phyloP scores from a whole-genome alignment of 495 filamentous ascomycete species.

The Thozetella sp. region DNA sequence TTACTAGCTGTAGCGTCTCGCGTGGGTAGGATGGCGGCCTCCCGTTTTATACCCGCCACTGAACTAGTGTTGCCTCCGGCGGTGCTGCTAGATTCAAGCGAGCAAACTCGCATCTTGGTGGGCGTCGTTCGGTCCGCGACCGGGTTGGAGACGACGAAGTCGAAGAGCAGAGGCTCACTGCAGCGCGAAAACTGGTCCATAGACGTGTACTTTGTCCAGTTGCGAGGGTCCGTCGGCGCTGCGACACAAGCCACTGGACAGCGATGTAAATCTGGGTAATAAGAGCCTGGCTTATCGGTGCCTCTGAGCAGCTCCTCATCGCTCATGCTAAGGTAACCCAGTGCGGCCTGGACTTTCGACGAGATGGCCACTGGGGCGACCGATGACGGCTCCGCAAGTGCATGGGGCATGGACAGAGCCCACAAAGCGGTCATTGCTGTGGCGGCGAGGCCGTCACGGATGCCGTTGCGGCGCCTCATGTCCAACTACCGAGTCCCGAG shows the following conservation, averaged over 20 bases:
- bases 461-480: not conserved
- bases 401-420: not conserved
- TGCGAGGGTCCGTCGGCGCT: not conserved
- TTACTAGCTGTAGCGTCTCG: not conserved
- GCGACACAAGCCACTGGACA: not conserved
- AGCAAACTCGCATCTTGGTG: not conserved
- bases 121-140: not conserved
- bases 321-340: not conserved
- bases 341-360: not conserved
- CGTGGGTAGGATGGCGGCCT: not conserved
- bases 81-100: not conserved
- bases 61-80: not conserved
- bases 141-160: not conserved
- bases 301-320: not conserved
- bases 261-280: not conserved
- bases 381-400: not conserved
- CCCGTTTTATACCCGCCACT: not conserved
- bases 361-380: not conserved
- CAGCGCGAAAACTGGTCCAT: not conserved
- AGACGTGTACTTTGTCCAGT: not conserved
- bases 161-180: not conserved
- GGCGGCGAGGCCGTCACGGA: not conserved
- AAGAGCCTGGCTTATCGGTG: not conserved
- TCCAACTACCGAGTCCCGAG: not conserved
- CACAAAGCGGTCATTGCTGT: not conserved